Base-by-base conservation (phyloP, 2,329 filamentous ascomycete genomes). In the Mycocentrospora acerina region DNA sequence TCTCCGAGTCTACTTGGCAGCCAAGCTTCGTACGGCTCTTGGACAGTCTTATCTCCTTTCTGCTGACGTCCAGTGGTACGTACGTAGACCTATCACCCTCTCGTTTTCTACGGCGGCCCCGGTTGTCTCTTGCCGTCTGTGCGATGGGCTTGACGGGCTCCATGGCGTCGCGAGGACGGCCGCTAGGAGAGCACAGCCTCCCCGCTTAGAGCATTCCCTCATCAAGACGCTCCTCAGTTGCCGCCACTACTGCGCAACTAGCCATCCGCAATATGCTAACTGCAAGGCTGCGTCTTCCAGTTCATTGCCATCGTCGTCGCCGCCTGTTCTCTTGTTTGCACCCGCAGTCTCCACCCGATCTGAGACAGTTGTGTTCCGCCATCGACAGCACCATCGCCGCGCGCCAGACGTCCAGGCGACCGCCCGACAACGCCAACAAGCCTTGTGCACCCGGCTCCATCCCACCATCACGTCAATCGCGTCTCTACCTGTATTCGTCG, bases 301-400 rank as follows among this genome's bases (percentile, higher is more conserved):
- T 51, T 34, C 37, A 33, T 39, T 44, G 25, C 17, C 39, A 35
- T 35, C 36, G 32, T 40, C 37, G 46, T 34, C 47, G 24, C 28
- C 32, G 40, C 24, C 42, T 22, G 19, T 22, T 22, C 19, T 38
- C 31, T 41, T 37, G 38, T 38, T 37, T 29, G 9, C 19, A 22
- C 33, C 40, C 48, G 42, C 47, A 47, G 38, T 54, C 53, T 52
- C 53, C 41, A 42, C 40, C 34, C 42, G 28, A 51, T 47, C 53
- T 60, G 60, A 60, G 58, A 62, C 61, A 50, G 41, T 51, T 55
- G 55, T 55, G 54, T 49, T 54, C 57, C 54, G 43, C 40, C 26
- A 30, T 49, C 40, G 37, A 35, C 35, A 24, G 30, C 44, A 37
- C 32, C 24, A 22, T 22, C 19, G 16, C 24, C 44, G 12, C 24